These are phyloP conservation scores for Saccharomycopsis lassenensis DNA, from an alignment of 805 yeast species.

Conservation along the genomic window DNA sequence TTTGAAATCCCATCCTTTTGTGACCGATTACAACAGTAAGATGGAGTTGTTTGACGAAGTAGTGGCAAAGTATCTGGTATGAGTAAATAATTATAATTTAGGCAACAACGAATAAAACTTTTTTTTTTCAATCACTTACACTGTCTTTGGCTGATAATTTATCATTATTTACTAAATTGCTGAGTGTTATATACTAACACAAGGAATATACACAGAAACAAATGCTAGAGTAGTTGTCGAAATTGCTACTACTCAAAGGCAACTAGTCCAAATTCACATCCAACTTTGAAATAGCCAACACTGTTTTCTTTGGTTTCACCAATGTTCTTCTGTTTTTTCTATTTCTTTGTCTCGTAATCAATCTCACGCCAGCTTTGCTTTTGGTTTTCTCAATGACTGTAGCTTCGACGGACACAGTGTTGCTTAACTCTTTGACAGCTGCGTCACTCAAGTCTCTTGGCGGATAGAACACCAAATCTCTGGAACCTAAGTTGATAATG, in stretches of 20 bases:
- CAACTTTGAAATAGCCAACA: conserved; percentile 65
- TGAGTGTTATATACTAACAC: no score
- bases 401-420: conserved; percentile 54
- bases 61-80: conserved; percentile 35
- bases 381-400: conserved; percentile 80
- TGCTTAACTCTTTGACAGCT: conserved; percentile 27
- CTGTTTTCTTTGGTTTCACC: conserved; percentile 64
- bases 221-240: no score
- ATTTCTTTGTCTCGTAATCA: conserved; percentile 69
- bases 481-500: conserved; percentile 74
- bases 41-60: conserved; percentile 61
- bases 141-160: no score
- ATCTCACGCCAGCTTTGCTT: conserved; percentile 62
- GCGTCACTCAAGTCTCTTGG: conserved; percentile 10
- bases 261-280: conserved; percentile 28
- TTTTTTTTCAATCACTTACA: no score
- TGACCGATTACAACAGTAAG: conserved; percentile 51
- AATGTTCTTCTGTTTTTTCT: conserved; percentile 60
- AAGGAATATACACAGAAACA: no score
- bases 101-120: no score
- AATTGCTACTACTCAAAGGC: no score
- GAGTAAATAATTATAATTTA: no score
- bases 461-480: conserved; percentile 52
- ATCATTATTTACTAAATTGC: no score
- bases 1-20: conserved; percentile 36